phyloP scores from a whole-genome alignment of 2,329 filamentous ascomycete species.

The Fusarium nisikadoi region DNA sequence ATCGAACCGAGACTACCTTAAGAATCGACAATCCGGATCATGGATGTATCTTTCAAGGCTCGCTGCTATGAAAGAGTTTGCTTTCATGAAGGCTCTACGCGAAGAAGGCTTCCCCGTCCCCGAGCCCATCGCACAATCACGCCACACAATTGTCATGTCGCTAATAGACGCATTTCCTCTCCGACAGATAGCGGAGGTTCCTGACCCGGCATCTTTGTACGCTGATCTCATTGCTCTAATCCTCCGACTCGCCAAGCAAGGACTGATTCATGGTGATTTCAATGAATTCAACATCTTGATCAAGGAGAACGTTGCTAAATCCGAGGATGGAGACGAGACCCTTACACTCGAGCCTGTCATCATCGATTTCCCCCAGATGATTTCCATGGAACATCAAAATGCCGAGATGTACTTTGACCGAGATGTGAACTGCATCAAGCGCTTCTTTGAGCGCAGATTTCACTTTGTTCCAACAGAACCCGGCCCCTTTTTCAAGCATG shows the following conservation, averaged over 20 bases:
- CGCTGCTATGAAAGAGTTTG: slow-evolving; percentile 92
- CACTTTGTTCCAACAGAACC: slow-evolving; percentile 84
- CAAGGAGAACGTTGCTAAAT: slow-evolving; percentile 71
- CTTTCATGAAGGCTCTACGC: slow-evolving; percentile 89
- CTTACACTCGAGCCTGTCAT: slow-evolving; percentile 78
- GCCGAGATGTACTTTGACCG: slow-evolving; percentile 98
- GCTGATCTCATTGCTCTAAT: slow-evolving; percentile 91
- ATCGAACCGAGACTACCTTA: slow-evolving; percentile 93
- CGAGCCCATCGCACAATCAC: slow-evolving; percentile 85
- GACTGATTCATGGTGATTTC: slow-evolving; percentile 96
- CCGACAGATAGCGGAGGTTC: slow-evolving; percentile 85
- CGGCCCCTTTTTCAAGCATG: slow-evolving; percentile 87
- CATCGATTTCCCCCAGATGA: slow-evolving; percentile 98
- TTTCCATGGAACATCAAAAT: slow-evolving; percentile 92
- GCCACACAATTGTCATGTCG: slow-evolving; percentile 97
- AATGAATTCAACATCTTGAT: slow-evolving; percentile 99
- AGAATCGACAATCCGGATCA: slow-evolving; percentile 79
- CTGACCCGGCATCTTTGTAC: slow-evolving; percentile 87
- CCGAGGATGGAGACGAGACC: slow-evolving; percentile 54
- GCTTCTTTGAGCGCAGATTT: slow-evolving; percentile 90
- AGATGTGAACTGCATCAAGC: slow-evolving; percentile 94
- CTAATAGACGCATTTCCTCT: slow-evolving; percentile 92
- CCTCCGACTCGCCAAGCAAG: slow-evolving; percentile 82
- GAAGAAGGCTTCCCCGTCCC: slow-evolving; percentile 91
- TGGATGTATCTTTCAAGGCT: slow-evolving; percentile 99